A percentile compares a stretch with the other conserved stretches of the same genome.
Conservation (phyloP, 2,329 filamentous ascomycete species). For the Talaromyces pinophilus region DNA sequence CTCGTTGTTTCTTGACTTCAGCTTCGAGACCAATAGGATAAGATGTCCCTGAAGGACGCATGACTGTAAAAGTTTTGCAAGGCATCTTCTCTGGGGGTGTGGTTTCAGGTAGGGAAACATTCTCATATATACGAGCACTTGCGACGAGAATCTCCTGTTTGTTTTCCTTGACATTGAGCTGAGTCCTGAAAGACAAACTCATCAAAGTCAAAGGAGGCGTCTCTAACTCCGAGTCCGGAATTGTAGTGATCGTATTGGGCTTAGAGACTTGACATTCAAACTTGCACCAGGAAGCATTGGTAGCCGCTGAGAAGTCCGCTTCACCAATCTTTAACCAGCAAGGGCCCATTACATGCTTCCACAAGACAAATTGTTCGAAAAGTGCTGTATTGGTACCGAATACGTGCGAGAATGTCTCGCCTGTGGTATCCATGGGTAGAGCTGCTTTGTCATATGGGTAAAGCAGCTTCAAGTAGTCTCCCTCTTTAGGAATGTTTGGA, state of each 20-base stretch:
- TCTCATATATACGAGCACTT: slow-evolving; percentile 89
- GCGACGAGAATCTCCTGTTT: slow-evolving; percentile 94
- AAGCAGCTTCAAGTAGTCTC: slow-evolving; percentile 89
- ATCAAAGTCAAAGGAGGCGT: slow-evolving; percentile 90
- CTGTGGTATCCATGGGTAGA: slow-evolving; percentile 68
- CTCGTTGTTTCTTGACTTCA: slow-evolving; percentile 71
- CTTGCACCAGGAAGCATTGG: slow-evolving; percentile 96
- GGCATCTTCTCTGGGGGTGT: slow-evolving; percentile 85
- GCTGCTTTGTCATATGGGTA: slow-evolving; percentile 87
- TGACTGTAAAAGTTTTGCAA: slow-evolving; percentile 86
- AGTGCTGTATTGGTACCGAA: slow-evolving; percentile 92
- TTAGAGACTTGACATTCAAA: slow-evolving; percentile 81
- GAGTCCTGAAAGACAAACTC: slow-evolving; percentile 86
- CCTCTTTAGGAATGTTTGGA: slow-evolving; percentile 79
- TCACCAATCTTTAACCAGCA: slow-evolving; percentile 93
- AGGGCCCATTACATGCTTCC: slow-evolving; percentile 98
- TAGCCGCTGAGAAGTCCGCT: slow-evolving; percentile 78
- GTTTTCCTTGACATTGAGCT: slow-evolving; percentile 87
- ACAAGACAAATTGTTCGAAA: slow-evolving; percentile 97
- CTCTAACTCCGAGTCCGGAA: slow-evolving; percentile 78
- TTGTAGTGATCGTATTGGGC: slow-evolving; percentile 70
- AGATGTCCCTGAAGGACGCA: slow-evolving; percentile 72
- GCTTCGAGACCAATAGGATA: slow-evolving; percentile 88
- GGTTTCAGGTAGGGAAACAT: slow-evolving; percentile 81
- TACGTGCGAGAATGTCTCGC: slow-evolving; percentile 89